These are phyloP conservation scores for Scortechinia acanthostroma DNA, from an alignment of 2,329 filamentous ascomycete species.

Conservation along the genomic window DNA sequence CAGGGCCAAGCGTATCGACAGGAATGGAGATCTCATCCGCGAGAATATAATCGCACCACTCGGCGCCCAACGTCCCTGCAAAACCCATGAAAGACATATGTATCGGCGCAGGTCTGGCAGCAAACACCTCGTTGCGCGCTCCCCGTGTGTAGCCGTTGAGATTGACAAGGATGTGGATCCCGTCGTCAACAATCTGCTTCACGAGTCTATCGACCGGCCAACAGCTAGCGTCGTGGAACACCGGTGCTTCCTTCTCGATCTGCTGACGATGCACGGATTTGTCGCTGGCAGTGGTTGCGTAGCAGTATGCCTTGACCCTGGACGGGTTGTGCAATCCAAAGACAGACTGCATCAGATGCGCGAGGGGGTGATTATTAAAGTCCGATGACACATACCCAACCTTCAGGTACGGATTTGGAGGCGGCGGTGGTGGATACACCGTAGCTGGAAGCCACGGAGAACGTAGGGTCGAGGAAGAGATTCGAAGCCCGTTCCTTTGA, in stretches of 20 bases:
- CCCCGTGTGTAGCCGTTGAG: conserved; percentile 97
- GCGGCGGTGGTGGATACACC: conserved; percentile 78
- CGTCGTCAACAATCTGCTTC: conserved; percentile 76
- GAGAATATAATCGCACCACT: conserved; percentile 97
- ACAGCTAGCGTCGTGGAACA: conserved; percentile 79
- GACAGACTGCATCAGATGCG: conserved; percentile 97
- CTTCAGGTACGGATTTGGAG: conserved; percentile 76
- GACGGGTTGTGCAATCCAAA: conserved; percentile 78
- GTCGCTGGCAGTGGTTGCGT: conserved; percentile 89
- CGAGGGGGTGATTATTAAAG: conserved; percentile 96
- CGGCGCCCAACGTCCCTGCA: conserved; percentile 86
- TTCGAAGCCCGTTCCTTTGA: conserved; percentile 85
- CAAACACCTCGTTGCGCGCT: conserved; percentile 95
- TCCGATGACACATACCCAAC: conserved; percentile 96
- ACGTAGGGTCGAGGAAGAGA: conserved; percentile 81
- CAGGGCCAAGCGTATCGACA: conserved; percentile 71
- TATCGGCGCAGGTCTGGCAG: conserved; percentile 84
- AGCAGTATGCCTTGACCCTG: conserved; percentile 81
- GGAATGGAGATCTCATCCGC: conserved; percentile 86
- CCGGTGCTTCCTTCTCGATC: conserved; percentile 85
- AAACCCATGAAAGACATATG: conserved; percentile 99
- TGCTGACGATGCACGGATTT: conserved; percentile 82
- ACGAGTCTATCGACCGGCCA: conserved; percentile 83
- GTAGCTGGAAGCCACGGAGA: conserved; percentile 77
- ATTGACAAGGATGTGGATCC: conserved; percentile 91